Percentiles rank a stretch among this genome's conserved stretches.
Evolutionary conservation across 208 protist genomes (phyloP).

Genomic region (Acanthamoeba royreba): DNA sequence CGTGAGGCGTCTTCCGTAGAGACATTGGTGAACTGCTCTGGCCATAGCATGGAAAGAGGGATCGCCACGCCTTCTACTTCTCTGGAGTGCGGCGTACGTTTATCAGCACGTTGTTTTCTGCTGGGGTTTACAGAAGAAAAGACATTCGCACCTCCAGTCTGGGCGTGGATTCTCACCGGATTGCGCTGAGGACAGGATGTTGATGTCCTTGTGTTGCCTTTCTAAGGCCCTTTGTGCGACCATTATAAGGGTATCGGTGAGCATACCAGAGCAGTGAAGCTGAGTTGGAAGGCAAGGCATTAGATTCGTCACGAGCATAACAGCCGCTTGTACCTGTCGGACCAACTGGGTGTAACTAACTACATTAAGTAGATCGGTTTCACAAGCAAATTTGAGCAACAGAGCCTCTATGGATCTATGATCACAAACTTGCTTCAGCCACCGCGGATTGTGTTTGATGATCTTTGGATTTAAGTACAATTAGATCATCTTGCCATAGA

Average conservation of each 20-base stretch:
- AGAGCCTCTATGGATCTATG: not conserved
- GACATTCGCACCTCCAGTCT: not conserved
- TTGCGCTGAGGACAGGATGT: not conserved
- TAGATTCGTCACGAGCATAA: not conserved
- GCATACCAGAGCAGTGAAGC: not conserved
- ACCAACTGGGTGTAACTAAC: not conserved
- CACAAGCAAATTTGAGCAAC: not conserved
- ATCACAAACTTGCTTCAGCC: not conserved
- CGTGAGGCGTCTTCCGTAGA: not conserved
- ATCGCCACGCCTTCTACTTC: not conserved
- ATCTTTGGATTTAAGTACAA: not conserved
- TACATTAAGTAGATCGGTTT: not conserved
- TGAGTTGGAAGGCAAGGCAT: not conserved
- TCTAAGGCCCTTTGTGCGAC: not conserved
- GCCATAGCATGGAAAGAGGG: not conserved
- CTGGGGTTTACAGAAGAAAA: not conserved
- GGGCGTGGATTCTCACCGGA: not conserved
- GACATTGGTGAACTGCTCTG: not conserved
- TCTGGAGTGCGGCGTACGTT: too few relatives aligned
- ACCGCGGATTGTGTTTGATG: not conserved
- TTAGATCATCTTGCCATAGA: not conserved
- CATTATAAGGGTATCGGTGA: not conserved
- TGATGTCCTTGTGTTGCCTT: not conserved
- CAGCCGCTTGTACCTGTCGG: not conserved
- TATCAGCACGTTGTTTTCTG: too few relatives aligned